phyloP scores from a whole-genome alignment of 768 basidiomycete species.

The Lactarius indigo region DNA sequence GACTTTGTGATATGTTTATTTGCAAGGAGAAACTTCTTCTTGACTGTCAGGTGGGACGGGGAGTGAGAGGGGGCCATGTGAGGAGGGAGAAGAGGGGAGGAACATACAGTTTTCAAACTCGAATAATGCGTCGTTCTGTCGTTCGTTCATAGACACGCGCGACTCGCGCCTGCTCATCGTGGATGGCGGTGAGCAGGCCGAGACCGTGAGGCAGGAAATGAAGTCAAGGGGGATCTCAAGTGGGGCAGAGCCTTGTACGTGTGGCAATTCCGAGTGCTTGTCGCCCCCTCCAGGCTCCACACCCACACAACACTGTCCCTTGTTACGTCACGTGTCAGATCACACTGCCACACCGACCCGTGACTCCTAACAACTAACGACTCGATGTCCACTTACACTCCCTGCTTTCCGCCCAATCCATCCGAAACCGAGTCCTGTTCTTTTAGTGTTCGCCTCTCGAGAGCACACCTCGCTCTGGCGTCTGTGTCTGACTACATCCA shows the following conservation, averaged over 20 bases:
- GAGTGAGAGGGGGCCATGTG: slow-evolving; percentile 24
- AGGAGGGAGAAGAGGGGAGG: slow-evolving; percentile 30
- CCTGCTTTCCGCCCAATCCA: slow-evolving; percentile 10
- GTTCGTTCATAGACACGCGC: slow-evolving; percentile 50
- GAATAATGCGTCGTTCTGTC: slow-evolving; percentile 75
- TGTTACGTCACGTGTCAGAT: neutral
- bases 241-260: neutral
- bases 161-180: slow-evolving; percentile 40
- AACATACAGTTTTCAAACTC: slow-evolving; percentile 83
- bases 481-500: slow-evolving; percentile 11
- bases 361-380: neutral
- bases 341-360: neutral
- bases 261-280: neutral
- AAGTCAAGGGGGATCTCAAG: neutral
- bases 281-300: neutral
- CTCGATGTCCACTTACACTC: slow-evolving; percentile 10
- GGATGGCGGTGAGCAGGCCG: slow-evolving; percentile 22
- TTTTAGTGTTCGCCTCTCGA: slow-evolving; percentile 12
- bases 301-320: neutral
- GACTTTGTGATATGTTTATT: slow-evolving; percentile 92
- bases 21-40: slow-evolving; percentile 88
- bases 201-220: slow-evolving; percentile 12
- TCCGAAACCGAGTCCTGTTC: slow-evolving; percentile 1
- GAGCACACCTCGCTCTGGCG: slow-evolving; percentile 14
- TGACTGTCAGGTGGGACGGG: slow-evolving; percentile 54